A percentile compares a stretch with the other conserved stretches of the same genome.
Evolutionary conservation across 164 flowering plant species (phyloP).

Genomic region (Saururus chinensis): DNA sequence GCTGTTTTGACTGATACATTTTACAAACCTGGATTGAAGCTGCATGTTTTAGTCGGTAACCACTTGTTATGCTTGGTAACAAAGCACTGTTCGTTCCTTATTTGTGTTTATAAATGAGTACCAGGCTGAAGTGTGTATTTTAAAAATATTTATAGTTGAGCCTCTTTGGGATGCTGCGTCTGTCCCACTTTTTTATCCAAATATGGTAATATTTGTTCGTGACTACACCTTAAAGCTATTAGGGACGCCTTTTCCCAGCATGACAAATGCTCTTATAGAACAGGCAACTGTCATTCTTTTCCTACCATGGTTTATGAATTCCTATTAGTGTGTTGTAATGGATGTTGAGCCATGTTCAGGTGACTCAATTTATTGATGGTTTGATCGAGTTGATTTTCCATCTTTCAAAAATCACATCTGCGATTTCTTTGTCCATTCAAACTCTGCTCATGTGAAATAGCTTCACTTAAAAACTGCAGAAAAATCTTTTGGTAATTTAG

Average conservation of each 20-base stretch:
- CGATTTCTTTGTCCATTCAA: too few species aligned
- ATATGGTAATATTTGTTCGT: constrained; percentile 57
- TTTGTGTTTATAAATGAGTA: not conserved
- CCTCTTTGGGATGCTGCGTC: too few species aligned
- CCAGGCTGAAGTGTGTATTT: not conserved
- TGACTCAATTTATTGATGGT: constrained; percentile 79
- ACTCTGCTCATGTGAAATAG: too few species aligned
- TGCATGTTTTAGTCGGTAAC: constrained; percentile 86
- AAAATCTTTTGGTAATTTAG: not conserved
- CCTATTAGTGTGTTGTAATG: not conserved
- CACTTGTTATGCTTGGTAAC: constrained; percentile 88
- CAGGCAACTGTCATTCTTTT: not conserved
- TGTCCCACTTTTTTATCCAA: constrained; percentile 61
- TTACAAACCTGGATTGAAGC: constrained; percentile 97
- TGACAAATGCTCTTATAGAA: constrained; percentile 71
- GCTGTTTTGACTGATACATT: constrained; percentile 98
- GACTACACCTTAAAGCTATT: constrained; percentile 84
- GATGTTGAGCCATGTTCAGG: constrained; percentile 22
- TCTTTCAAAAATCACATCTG: too few species aligned
- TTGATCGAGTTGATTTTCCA: too few species aligned
- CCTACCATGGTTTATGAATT: too few species aligned
- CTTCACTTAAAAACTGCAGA: too few species aligned
- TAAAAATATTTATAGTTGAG: constrained; percentile 79
- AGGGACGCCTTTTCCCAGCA: constrained; percentile 90
- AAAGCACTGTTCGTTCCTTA: too few species aligned